phyloP scores from a whole-genome alignment of 257 asterid genomes.

The Solanum verrucosum region DNA sequence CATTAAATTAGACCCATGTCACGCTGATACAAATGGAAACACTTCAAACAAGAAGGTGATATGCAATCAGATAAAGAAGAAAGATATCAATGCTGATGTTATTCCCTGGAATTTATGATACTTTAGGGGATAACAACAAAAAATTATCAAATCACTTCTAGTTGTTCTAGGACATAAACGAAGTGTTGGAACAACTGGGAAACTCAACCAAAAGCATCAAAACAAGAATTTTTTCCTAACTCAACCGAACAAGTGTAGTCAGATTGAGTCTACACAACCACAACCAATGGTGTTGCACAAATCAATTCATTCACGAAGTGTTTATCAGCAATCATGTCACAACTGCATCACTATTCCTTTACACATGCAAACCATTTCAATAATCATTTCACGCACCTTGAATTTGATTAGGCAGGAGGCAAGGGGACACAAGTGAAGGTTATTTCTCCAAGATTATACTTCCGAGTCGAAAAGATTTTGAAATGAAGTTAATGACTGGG shows the following conservation, averaged over 20 bases:
- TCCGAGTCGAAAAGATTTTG: not conserved
- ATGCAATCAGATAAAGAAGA: not conserved
- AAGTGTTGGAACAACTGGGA: not conserved
- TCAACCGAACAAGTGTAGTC: not conserved
- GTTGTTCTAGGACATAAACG: not conserved
- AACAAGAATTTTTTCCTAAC: not conserved
- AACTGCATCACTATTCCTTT: not conserved
- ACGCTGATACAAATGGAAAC: slow-evolving; percentile 1
- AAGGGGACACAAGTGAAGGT: not conserved
- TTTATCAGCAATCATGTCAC: not conserved
- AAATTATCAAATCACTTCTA: not conserved
- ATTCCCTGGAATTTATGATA: not conserved
- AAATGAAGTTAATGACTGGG: not conserved
- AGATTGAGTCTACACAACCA: not conserved
- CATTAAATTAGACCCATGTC: slow-evolving; percentile 17
- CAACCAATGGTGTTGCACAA: not conserved
- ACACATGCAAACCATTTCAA: not conserved
- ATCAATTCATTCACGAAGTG: not conserved
- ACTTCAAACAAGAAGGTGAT: not conserved
- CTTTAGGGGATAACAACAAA: not conserved
- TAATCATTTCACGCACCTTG: not conserved
- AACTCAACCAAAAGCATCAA: not conserved
- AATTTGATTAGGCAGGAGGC: not conserved
- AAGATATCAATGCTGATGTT: not conserved
- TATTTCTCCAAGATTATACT: not conserved